phyloP scores from a whole-genome alignment of 805 yeast species.

The Wickerhamiella siamensis region DNA sequence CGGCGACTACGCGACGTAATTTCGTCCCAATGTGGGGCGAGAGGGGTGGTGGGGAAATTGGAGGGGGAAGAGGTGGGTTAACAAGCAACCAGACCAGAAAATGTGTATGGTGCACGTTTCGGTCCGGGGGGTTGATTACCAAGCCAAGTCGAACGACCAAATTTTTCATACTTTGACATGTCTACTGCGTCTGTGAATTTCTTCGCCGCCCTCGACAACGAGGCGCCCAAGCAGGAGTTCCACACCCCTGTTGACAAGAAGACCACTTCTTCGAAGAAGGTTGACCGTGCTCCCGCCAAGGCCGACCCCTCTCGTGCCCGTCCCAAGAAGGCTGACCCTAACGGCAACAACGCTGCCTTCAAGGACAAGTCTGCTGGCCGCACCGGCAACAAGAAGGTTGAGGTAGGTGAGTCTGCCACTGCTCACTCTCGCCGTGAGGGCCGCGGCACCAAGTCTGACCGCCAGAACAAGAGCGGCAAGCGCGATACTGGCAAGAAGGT shows the following conservation, averaged over 20 bases:
- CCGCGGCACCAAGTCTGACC: constrained; percentile 51
- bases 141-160: constrained; percentile 1
- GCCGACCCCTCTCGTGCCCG: constrained; percentile 56
- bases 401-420: constrained; percentile 36
- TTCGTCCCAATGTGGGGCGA: background rate
- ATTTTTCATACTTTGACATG: constrained; percentile 7
- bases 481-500: constrained; percentile 73
- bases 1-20: background rate
- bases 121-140: background rate
- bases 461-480: constrained; percentile 75
- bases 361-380: constrained; percentile 62
- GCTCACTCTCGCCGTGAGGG: constrained; percentile 39
- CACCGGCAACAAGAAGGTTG: constrained; percentile 36
- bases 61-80: background rate
- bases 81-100: background rate
- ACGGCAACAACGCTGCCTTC: constrained; percentile 84
- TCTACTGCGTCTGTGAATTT: constrained; percentile 17
- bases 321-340: constrained; percentile 34
- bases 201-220: constrained; percentile 16
- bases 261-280: constrained; percentile 73
- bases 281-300: constrained; percentile 25
- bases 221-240: constrained; percentile 39
- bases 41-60: background rate
- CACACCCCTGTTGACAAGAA: constrained; percentile 44
- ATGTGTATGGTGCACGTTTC: background rate